These are phyloP conservation scores for Kodamaea anthophila DNA, from an alignment of 1,139 yeast genomes.

Conservation along the genomic window DNA sequence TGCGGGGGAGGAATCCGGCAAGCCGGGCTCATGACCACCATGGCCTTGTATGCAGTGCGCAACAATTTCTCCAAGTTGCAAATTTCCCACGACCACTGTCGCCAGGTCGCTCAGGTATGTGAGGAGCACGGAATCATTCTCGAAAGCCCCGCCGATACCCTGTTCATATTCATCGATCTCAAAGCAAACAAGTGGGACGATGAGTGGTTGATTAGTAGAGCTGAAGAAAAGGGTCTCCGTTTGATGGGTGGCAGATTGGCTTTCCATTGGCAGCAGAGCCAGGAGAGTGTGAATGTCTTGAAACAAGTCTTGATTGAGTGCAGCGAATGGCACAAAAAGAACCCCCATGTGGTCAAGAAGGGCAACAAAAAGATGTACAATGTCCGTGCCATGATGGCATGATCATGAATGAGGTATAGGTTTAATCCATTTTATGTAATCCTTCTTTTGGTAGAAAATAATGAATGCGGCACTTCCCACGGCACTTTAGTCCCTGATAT, in stretches of 20 bases:
- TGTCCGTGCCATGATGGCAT: constrained; percentile 6
- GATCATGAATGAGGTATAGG: no score
- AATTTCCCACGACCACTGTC: constrained; percentile 61
- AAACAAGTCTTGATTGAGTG: constrained; percentile 58
- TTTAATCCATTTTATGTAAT: no score
- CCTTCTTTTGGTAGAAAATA: no score
- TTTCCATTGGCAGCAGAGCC: constrained; percentile 75
- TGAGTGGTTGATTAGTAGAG: constrained; percentile 48
- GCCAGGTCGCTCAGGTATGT: constrained; percentile 60
- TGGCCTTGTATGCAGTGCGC: constrained; percentile 39
- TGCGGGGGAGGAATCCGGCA: constrained; percentile 46
- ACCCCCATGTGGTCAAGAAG: constrained; percentile 21
- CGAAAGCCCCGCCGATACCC: constrained; percentile 37
- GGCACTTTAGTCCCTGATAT: no score
- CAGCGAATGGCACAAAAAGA: constrained; percentile 32
- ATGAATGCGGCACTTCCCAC: no score
- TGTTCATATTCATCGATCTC: constrained; percentile 38
- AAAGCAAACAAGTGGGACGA: constrained; percentile 35
- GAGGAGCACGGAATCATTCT: constrained; percentile 36
- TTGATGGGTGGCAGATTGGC: constrained; percentile 75
- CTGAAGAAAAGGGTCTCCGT: constrained; percentile 51
- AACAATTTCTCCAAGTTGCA: constrained; percentile 34
- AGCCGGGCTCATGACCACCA: constrained; percentile 35
- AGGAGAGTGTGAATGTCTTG: constrained; percentile 57
- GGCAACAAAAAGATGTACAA: constrained; percentile 30